Evolutionary conservation across 805 yeast genomes (phyloP).

Genomic region (Sugiyamaella chiloensis): DNA sequence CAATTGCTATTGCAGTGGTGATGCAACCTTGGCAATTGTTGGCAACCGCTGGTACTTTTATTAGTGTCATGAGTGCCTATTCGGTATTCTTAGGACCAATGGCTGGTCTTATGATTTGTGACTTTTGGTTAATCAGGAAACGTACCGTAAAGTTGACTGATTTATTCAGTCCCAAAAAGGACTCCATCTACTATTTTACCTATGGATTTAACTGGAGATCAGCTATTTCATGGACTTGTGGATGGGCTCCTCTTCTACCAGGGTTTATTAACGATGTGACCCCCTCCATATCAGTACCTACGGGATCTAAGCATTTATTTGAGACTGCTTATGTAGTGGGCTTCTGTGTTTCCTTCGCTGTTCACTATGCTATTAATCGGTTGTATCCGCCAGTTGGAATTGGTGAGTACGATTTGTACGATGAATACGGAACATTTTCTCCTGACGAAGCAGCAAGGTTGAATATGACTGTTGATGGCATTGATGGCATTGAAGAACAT

Average conservation of each 20-base stretch:
- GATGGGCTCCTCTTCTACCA: conserved; percentile 28
- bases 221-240: conserved; percentile 36
- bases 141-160: conserved; percentile 41
- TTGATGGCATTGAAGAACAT: neutral
- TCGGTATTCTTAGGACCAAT: conserved; percentile 42
- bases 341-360: conserved; percentile 27
- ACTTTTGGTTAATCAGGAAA: conserved; percentile 40
- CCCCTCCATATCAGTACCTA: conserved; percentile 47
- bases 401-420: conserved; percentile 34
- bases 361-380: conserved; percentile 26
- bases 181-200: conserved; percentile 43
- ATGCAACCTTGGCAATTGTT: conserved; percentile 43
- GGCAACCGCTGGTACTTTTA: conserved; percentile 36
- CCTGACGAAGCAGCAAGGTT: conserved; percentile 36
- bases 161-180: conserved; percentile 34
- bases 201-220: conserved; percentile 46
- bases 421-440: conserved; percentile 40
- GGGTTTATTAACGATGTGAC: conserved; percentile 25
- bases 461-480: conserved; percentile 25
- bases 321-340: conserved; percentile 17
- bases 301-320: conserved; percentile 62
- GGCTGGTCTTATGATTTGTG: conserved; percentile 38
- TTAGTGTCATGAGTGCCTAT: conserved; percentile 37
- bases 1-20: conserved; percentile 33
- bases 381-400: conserved; percentile 30